Conservation (phyloP, 306 rosid species). For the Sesbania bispinosa region DNA sequence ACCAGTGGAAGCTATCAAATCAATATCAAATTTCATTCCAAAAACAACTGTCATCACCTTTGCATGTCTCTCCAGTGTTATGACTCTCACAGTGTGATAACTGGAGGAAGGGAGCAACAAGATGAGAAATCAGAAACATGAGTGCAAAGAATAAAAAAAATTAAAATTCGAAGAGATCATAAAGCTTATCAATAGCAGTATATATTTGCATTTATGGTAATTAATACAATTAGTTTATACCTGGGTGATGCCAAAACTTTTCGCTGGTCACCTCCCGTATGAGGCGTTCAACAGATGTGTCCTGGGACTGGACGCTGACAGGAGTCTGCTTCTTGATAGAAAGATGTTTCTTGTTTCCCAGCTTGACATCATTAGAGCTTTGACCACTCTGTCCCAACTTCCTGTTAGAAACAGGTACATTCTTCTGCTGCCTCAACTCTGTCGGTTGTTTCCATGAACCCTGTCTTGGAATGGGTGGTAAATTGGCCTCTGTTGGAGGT, state of each 20-base stretch:
- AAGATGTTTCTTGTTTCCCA: constrained; percentile 66
- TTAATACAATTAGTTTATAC: constrained; percentile 39
- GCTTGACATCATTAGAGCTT: constrained; percentile 58
- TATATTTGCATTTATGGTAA: not conserved
- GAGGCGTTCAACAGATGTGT: constrained; percentile 93
- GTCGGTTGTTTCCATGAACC: constrained; percentile 81
- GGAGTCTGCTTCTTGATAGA: constrained; percentile 75
- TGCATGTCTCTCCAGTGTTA: constrained; percentile 61
- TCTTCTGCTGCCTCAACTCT: constrained; percentile 71
- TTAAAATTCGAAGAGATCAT: constrained; percentile 16
- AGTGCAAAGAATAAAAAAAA: constrained; percentile 13
- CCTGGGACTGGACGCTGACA: constrained; percentile 57
- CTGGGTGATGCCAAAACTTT: constrained; percentile 98
- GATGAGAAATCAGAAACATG: constrained; percentile 44
- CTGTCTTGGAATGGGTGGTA: constrained; percentile 80
- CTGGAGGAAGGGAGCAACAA: constrained; percentile 64
- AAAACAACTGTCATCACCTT: constrained; percentile 69
- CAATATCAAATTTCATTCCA: constrained; percentile 57
- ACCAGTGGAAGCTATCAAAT: constrained; percentile 43
- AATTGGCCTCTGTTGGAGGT: constrained; percentile 51
- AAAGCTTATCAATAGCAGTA: constrained; percentile 10
- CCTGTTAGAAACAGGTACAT: constrained; percentile 50
- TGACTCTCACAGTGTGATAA: constrained; percentile 67
- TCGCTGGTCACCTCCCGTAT: constrained; percentile 96
- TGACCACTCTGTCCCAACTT: constrained; percentile 56